These are phyloP conservation scores for Lipomyces sp. DNA, from an alignment of 805 yeast species.

Conservation along the genomic window DNA sequence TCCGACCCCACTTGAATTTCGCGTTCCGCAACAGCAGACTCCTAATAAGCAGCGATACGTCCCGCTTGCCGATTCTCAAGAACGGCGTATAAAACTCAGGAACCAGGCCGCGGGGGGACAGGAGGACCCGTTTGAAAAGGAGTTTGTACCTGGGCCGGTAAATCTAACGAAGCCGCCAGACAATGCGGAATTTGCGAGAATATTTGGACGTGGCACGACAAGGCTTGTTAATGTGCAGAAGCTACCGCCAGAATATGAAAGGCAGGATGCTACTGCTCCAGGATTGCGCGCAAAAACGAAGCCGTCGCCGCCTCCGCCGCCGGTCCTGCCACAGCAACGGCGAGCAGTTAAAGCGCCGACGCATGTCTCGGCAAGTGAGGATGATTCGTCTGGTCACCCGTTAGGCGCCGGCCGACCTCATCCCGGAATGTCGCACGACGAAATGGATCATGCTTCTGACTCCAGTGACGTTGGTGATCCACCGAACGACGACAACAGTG, in stretches of 20 bases:
- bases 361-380: neutral
- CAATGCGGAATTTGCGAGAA: slow-evolving; percentile 2
- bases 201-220: neutral
- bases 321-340: neutral
- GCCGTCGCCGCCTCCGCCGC: neutral
- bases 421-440: neutral
- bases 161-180: neutral
- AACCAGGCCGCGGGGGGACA: neutral
- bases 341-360: neutral
- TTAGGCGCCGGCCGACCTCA: neutral
- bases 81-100: slow-evolving; percentile 13
- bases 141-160: slow-evolving; percentile 10
- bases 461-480: slow-evolving; percentile 4
- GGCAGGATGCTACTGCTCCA: neutral
- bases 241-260: neutral
- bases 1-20: slow-evolving; percentile 1
- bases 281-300: neutral
- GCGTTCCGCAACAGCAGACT: neutral
- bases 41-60: slow-evolving; percentile 10
- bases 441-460: neutral
- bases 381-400: neutral
- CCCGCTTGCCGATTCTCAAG: slow-evolving; percentile 18
- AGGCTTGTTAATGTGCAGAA: slow-evolving; percentile 4
- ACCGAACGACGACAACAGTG: neutral
- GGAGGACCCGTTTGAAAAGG: slow-evolving; percentile 7